Conservation (phyloP, 768 basidiomycete genomes). For the Coprinopsis marcescibilis region DNA sequence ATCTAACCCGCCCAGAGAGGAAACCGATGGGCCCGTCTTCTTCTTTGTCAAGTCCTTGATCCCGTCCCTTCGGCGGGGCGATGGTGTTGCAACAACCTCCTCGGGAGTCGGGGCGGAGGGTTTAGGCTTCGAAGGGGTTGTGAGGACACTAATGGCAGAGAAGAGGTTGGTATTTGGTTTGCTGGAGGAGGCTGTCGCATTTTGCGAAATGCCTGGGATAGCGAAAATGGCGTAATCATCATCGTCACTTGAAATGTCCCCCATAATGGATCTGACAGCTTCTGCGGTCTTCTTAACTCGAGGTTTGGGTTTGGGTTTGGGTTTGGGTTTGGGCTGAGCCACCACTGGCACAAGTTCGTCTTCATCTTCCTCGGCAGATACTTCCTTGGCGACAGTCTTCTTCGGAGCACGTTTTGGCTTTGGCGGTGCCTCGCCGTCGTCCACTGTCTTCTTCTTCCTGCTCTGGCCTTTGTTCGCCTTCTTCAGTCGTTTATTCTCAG, state of each 20-base stretch:
- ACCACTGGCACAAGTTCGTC: neutral
- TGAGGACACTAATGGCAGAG: neutral
- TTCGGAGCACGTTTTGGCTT: constrained; percentile 2
- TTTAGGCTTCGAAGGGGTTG: neutral
- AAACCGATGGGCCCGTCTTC: neutral
- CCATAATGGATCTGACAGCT: too few species aligned
- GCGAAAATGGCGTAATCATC: neutral
- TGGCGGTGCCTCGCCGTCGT: neutral
- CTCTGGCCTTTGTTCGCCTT: constrained; percentile 37
- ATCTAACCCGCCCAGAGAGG: neutral
- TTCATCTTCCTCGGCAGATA: constrained; percentile 3
- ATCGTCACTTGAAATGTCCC: neutral
- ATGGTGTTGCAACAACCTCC: neutral
- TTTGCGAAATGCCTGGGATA: neutral
- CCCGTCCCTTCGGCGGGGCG: constrained; percentile 1
- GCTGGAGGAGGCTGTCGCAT: too few species aligned
- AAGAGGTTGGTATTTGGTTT: too few species aligned
- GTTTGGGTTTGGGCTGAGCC: neutral
- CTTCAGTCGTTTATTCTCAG: constrained; percentile 44
- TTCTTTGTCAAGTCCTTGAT: constrained; percentile 9
- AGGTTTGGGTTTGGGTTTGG: neutral
- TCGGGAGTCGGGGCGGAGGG: neutral
- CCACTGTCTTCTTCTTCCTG: constrained; percentile 10
- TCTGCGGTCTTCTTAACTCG: neutral
- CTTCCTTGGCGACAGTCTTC: neutral